phyloP scores from a whole-genome alignment of 495 filamentous ascomycete species.

The Neurospora discreta region DNA sequence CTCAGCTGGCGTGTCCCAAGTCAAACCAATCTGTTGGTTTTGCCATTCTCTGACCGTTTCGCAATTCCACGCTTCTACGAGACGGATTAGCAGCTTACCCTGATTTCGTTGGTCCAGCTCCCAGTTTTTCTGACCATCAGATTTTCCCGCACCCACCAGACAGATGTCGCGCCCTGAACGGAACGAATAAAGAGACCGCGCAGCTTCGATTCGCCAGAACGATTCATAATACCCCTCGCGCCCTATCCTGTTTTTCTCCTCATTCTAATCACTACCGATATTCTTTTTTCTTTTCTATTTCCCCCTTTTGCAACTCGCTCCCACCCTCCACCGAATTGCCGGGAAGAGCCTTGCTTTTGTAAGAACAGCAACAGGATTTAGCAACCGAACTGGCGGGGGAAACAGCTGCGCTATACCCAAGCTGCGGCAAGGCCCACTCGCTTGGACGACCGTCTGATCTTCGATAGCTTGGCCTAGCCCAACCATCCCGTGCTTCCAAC shows the following conservation, averaged over 20 bases:
- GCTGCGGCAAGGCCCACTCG: constrained; percentile 6
- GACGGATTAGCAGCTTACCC: constrained; percentile 17
- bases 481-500: neutral
- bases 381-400: constrained; percentile 10
- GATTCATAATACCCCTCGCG: neutral
- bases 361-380: constrained; percentile 16
- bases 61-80: constrained; percentile 7
- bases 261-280: neutral
- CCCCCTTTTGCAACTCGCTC: neutral
- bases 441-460: neutral
- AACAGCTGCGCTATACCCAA: constrained; percentile 12
- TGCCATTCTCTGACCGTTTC: neutral
- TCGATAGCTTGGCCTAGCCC: neutral
- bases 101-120: neutral
- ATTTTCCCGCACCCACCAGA: constrained; percentile 15
- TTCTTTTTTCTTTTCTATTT: neutral
- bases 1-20: constrained; percentile 2
- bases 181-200: constrained; percentile 11
- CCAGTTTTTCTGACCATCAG: constrained; percentile 7
- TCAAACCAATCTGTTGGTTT: neutral
- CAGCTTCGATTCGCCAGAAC: neutral
- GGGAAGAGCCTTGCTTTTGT: constrained; percentile 9
- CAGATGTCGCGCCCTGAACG: constrained; percentile 18
- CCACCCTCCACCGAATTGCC: constrained; percentile 1
- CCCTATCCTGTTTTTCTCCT: neutral